Conservation (phyloP, 1,139 yeast species). For the Yamadazyma triangularis region DNA sequence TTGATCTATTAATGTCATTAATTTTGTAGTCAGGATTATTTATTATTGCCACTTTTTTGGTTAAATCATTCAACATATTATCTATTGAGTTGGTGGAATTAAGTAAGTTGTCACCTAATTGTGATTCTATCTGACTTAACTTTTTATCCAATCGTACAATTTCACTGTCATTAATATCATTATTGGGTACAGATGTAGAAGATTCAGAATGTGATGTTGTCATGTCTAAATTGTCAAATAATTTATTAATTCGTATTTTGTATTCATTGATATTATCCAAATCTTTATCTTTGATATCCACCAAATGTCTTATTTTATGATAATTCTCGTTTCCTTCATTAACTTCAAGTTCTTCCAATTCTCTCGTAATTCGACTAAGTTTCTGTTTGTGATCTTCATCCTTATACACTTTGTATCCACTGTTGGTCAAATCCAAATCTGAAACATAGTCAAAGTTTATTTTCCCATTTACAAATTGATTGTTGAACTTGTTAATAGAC, state of each 20-base stretch:
- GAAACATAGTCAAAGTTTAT: conserved; percentile 38
- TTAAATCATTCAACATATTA: conserved; percentile 28
- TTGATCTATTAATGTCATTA: conserved; percentile 14
- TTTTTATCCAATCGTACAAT: conserved; percentile 16
- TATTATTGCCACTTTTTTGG: conserved; percentile 33
- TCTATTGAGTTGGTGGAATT: conserved; percentile 16
- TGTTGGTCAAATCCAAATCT: conserved; percentile 13
- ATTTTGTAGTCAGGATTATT: conserved; percentile 30
- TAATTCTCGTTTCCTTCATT: background rate
- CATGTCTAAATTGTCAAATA: conserved; percentile 7
- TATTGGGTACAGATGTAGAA: background rate
- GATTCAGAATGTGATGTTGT: too few relatives aligned
- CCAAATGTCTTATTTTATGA: conserved; percentile 3
- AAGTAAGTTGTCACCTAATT: conserved; percentile 7
- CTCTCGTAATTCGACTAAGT: conserved; percentile 40
- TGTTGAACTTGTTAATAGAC: conserved; percentile 16
- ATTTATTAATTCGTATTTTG: conserved; percentile 3
- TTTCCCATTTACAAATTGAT: conserved; percentile 10
- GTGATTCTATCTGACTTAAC: conserved; percentile 16
- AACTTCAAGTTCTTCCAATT: conserved; percentile 25
- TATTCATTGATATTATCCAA: conserved; percentile 4
- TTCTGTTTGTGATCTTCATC: conserved; percentile 41
- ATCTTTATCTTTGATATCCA: conserved; percentile 7
- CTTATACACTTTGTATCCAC: conserved; percentile 23
- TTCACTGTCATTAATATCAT: conserved; percentile 2